Conservation (phyloP, 768 basidiomycete genomes). For the Tylopilus rubrobrunneus region DNA sequence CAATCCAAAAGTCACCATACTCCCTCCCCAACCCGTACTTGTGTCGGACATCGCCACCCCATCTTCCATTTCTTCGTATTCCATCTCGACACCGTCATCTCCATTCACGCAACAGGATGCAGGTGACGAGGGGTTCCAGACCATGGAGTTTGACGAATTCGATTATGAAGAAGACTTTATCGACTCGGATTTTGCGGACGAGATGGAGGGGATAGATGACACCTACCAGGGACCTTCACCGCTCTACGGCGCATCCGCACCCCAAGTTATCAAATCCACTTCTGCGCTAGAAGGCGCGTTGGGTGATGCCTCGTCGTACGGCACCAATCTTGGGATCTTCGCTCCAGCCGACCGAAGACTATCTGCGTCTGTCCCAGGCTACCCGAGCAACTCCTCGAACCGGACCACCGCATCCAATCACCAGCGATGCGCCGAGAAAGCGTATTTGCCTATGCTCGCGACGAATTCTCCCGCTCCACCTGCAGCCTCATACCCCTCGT, state of each 20-base stretch:
- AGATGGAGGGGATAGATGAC: conserved; percentile 30
- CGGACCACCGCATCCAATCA: conserved; percentile 8
- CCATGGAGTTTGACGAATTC: conserved; percentile 31
- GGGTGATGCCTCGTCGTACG: conserved; percentile 22
- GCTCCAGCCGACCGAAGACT: conserved; percentile 26
- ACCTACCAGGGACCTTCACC: conserved; percentile 5
- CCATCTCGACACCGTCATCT: conserved; percentile 30
- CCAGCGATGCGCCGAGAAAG: conserved; percentile 18
- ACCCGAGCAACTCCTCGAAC: conserved; percentile 22
- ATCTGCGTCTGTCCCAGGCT: conserved; percentile 32
- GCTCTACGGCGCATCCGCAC: conserved; percentile 20
- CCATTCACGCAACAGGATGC: conserved; percentile 22
- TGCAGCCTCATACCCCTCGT: conserved; percentile 17
- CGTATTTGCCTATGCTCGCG: conserved; percentile 7
- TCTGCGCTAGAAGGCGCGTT: conserved; percentile 31
- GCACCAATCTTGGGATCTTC: conserved; percentile 1
- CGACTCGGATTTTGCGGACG: conserved; percentile 32
- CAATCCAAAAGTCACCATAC: conserved; percentile 28
- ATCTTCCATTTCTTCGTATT: conserved; percentile 30
- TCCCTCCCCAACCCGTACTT: conserved; percentile 19
- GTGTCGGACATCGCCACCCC: conserved; percentile 30
- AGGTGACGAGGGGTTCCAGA: not conserved
- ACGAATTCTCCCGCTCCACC: conserved; percentile 1
- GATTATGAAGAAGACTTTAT: conserved; percentile 28
- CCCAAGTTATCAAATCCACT: conserved; percentile 29